phyloP scores from a whole-genome alignment of 768 basidiomycete species.

The Suillus luteus region DNA sequence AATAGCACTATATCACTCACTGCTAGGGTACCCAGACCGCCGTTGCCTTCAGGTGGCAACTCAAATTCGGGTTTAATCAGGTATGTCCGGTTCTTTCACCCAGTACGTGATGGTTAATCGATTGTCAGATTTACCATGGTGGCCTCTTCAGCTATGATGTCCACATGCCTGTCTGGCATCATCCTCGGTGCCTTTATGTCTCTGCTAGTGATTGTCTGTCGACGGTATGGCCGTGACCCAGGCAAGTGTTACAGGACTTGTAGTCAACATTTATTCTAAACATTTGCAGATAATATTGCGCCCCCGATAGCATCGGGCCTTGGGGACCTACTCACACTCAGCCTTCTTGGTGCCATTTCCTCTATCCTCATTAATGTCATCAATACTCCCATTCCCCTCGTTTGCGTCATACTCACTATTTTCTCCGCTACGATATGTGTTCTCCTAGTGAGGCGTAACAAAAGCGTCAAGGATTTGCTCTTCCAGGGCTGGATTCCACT shows the following conservation, averaged over 20 bases:
- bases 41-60: slow-evolving; percentile 29
- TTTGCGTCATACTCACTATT: slow-evolving; percentile 51
- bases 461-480: slow-evolving; percentile 69
- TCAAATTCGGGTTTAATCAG: slow-evolving; percentile 40
- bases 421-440: slow-evolving; percentile 53
- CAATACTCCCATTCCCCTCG: slow-evolving; percentile 63
- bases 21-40: slow-evolving; percentile 24
- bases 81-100: slow-evolving; percentile 30
- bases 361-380: slow-evolving; percentile 65
- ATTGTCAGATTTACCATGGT: slow-evolving; percentile 70
- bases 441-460: slow-evolving; percentile 63
- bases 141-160: slow-evolving; percentile 74
- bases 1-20: slow-evolving; percentile 17
- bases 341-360: slow-evolving; percentile 72
- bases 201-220: slow-evolving; percentile 73
- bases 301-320: slow-evolving; percentile 91
- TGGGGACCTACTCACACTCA: slow-evolving; percentile 89
- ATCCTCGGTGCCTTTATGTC: slow-evolving; percentile 95
- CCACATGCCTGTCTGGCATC: slow-evolving; percentile 75
- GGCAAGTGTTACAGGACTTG: slow-evolving; percentile 45
- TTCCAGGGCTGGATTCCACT: slow-evolving; percentile 89
- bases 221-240: slow-evolving; percentile 78
- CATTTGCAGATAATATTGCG: slow-evolving; percentile 84
- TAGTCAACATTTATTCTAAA: slow-evolving; percentile 5
- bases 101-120: slow-evolving; percentile 12